Evolutionary conservation across 1,284 basidiomycete genomes (phyloP), one percentile per base, ranked within the genome.

Genomic region (Fistulina hepatica): DNA sequence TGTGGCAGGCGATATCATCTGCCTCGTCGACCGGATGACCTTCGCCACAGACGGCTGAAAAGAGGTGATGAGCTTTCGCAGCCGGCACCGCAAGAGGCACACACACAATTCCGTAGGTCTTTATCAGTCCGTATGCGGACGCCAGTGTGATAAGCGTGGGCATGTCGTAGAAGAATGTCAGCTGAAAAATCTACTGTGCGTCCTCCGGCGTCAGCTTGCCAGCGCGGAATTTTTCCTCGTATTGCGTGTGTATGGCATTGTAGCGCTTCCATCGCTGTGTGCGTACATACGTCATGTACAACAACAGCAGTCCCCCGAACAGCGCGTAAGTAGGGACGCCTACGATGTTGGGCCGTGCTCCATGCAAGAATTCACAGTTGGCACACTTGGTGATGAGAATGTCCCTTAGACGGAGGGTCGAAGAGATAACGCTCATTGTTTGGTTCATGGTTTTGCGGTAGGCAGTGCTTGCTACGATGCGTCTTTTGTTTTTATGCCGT

Each of bases 41-140:
- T 58, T 55, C 2, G 67, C 67, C 20, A 68, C 64, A 0, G 61
- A 54, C 1, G 68, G 67, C 67, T 70, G 35, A 32, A 11, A 33
- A 27, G 15, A 13, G 13, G 27, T 17, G 16, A 13, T 36, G 8
- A 36, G 36, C 24, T 11, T 13, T 5, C n/a, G 23, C 13, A 15
- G 25, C 17, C 10, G 13, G 17, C 4, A 20, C n/a, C 16, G 19
- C 8, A 26, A n/a, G n/a, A n/a, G n/a, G 19, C 19, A 8, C 1
- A 57, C 64, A 48, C 45, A 71, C 68, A 36, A 69, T 61, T 2
- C 51, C 64, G 52, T 65, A 68, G 3, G 67, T 69, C 47, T 67
- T 68, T 55, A 69, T 67, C 30, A 71, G 46, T 2, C 65, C 67
- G 48, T 69, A 67, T 1, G 63, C 52, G 17, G 64, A 36, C 0